Conservation (phyloP, 2,329 filamentous ascomycete genomes). For the Pestalotiopsis sp. region DNA sequence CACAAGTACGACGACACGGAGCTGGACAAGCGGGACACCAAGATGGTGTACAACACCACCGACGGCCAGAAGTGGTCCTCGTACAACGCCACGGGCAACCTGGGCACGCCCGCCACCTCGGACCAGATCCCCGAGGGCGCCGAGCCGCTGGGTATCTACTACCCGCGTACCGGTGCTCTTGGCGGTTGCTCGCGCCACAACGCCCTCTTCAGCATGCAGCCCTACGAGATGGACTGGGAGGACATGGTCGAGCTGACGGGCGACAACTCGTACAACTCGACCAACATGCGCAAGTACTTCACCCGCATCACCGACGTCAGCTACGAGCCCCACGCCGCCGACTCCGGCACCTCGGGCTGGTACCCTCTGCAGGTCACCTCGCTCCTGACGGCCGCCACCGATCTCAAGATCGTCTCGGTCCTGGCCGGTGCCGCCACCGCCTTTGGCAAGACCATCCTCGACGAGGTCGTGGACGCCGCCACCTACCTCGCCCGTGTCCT, state of each 20-base stretch:
- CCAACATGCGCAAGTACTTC: conserved; percentile 63
- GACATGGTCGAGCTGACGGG: conserved; percentile 60
- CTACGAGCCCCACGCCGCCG: conserved; percentile 8
- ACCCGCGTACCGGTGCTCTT: conserved; percentile 36
- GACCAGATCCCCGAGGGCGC: conserved; percentile 18
- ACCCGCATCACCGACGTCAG: conserved; percentile 37
- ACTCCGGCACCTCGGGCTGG: conserved; percentile 9
- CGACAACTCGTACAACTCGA: conserved; percentile 59
- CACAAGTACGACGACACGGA: conserved; percentile 15
- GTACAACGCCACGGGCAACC: conserved; percentile 15
- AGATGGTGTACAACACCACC: conserved; percentile 45
- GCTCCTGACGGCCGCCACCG: conserved; percentile 8
- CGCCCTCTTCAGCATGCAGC: conserved; percentile 60
- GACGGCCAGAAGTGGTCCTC: conserved; percentile 21
- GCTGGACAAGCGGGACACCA: conserved; percentile 43
- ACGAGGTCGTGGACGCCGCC: conserved; percentile 5
- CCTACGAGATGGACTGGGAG: conserved; percentile 62
- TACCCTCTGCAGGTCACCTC: conserved; percentile 11
- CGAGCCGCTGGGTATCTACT: conserved; percentile 23
- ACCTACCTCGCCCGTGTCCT: conserved; percentile 19
- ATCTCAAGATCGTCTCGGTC: conserved; percentile 12
- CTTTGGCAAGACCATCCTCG: conserved; percentile 7
- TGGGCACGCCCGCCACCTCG: conserved; percentile 10
- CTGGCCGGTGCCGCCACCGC: conserved; percentile 4
- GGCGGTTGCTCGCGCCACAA: conserved; percentile 57